Percentiles rank a stretch among this genome's conserved stretches.
Evolutionary conservation across 1,139 yeast genomes (phyloP).

Genomic region (Torulaspora globosa): DNA sequence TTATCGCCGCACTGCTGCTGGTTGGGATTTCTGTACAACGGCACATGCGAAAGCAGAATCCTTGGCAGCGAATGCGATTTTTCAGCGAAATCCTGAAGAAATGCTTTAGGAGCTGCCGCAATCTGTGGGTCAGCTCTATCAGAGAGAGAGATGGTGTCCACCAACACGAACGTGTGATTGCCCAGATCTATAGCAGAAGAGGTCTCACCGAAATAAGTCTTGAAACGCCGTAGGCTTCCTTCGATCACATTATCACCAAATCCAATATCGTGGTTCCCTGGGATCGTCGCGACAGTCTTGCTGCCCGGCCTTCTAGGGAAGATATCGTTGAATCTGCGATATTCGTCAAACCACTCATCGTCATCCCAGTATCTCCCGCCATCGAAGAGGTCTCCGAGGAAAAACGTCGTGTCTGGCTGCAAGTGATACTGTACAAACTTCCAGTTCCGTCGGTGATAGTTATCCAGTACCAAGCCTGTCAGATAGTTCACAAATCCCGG

Average conservation of each 20-base stretch:
- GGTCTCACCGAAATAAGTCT: slow-evolving; percentile 65
- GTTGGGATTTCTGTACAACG: slow-evolving; percentile 57
- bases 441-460: slow-evolving; percentile 77
- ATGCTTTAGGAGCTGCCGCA: slow-evolving; percentile 41
- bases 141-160: slow-evolving; percentile 80
- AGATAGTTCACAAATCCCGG: slow-evolving; percentile 46
- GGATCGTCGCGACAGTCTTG: slow-evolving; percentile 56
- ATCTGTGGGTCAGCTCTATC: slow-evolving; percentile 44
- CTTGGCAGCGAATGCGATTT: slow-evolving; percentile 49
- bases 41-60: slow-evolving; percentile 74
- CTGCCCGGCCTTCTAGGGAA: slow-evolving; percentile 50
- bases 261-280: slow-evolving; percentile 97
- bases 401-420: slow-evolving; percentile 72
- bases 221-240: slow-evolving; percentile 57
- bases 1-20: slow-evolving; percentile 59
- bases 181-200: slow-evolving; percentile 58
- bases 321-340: slow-evolving; percentile 57
- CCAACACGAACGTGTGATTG: slow-evolving; percentile 68
- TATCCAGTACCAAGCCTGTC: slow-evolving; percentile 52
- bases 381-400: slow-evolving; percentile 88
- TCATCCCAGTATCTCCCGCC: slow-evolving; percentile 91
- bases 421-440: slow-evolving; percentile 53
- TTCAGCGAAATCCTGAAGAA: slow-evolving; percentile 30
- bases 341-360: slow-evolving; percentile 69
- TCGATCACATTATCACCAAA: slow-evolving; percentile 65